Base-by-base conservation (phyloP, 306 rosid genomes). In the Gleditsia sinensis region DNA sequence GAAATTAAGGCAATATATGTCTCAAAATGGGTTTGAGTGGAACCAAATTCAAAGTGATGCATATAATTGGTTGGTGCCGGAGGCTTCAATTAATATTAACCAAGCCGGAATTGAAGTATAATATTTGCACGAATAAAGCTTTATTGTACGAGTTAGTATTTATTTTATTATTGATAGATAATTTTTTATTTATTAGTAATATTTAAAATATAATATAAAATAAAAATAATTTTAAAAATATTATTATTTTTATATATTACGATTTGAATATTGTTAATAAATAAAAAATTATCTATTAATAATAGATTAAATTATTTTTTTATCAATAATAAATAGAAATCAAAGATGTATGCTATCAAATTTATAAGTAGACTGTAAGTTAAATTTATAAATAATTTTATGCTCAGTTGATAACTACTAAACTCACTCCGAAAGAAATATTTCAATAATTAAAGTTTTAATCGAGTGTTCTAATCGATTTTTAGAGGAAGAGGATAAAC, bases 31-130 rank as follows among this genome's bases (percentile, higher is more conserved):
- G 37, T 14, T 51, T 51, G 48, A 40, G 27, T 10, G 75, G 64
- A 68, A 68, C 40, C 24, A 63, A 49, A 45, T 69, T 37, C 50
- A 53, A 39, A n/a, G n/a, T n/a, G n/a, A n/a, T n/a, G n/a, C n/a
- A n/a, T n/a, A n/a, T n/a, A n/a, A 36, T 69, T 54, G 53, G 53
- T 37, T 24, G 54, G 7, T n/a, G 10, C 40, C 4, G 55, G 65
- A 71, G 24, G 54, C 34, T 53, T 71, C 42, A 40, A 24, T 9
- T 24, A 55, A 13, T 40, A 12, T 20, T 5, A 21, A 6, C 7
- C 7, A 32, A 25, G 49, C 14, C 19, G 13, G 6, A 5, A 13
- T 36, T 6, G 7, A 36, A 36, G 5, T 58, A 58, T 24, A 27
- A 13, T 4, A 30, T 3, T 3, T 24, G 1, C n/a, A 3, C 7